These are phyloP conservation scores for Plectosphaerella plurivora DNA, from an alignment of 2,329 filamentous ascomycete genomes.

Conservation along the genomic window DNA sequence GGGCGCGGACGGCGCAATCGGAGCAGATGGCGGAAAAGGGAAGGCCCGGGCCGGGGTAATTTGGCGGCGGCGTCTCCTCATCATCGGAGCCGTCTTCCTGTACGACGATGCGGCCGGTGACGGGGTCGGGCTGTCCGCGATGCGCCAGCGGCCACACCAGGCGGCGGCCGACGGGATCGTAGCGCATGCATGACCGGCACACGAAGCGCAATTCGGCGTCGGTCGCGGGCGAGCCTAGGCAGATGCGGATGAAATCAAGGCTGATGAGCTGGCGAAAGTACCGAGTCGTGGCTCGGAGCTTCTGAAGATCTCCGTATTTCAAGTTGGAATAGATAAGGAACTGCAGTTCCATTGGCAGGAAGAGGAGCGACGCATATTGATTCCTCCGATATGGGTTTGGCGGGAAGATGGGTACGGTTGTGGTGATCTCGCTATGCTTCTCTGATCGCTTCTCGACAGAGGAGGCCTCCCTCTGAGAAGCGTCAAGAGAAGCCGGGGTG, in stretches of 20 bases:
- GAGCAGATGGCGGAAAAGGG: conserved; percentile 36
- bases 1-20: conserved; percentile 27
- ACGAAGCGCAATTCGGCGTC: conserved; percentile 2
- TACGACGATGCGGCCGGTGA: not conserved
- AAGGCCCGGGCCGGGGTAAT: conserved; percentile 20
- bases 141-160: conserved; percentile 20
- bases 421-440: not conserved
- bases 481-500: not conserved
- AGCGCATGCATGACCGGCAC: conserved; percentile 6
- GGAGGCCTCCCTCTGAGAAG: not conserved
- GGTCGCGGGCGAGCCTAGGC: conserved; percentile 1
- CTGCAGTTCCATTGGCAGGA: conserved; percentile 36
- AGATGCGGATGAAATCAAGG: conserved; percentile 8
- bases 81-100: conserved; percentile 1
- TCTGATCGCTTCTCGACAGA: not conserved
- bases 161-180: conserved; percentile 17
- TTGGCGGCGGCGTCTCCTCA: not conserved
- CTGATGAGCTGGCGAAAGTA: conserved; percentile 28
- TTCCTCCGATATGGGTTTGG: not conserved
- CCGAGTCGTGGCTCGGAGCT: conserved; percentile 34
- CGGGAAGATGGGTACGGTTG: not conserved
- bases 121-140: not conserved
- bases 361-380: conserved; percentile 3
- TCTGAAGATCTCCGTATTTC: conserved; percentile 37
- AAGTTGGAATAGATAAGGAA: conserved; percentile 33